Base-by-base conservation (phyloP, 208 protist species). In the Leptomonas pyrrhocoris region DNA sequence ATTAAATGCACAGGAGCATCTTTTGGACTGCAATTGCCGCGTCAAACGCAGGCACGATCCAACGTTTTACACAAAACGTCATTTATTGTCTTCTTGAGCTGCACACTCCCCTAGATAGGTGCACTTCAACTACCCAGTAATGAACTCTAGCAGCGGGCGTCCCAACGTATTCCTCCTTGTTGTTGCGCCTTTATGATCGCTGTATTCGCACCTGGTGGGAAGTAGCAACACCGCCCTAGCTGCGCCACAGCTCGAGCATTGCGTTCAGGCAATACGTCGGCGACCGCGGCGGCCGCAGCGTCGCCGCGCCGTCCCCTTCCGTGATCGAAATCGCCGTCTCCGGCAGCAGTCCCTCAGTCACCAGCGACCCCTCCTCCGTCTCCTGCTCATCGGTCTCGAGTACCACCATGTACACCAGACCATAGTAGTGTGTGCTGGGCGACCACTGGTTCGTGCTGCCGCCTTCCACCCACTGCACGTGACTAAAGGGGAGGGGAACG, bases 351-450 rank as follows among this genome's bases (percentile, higher is more conserved):
- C 63, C 62, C 34, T 74, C 61, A 30, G 70, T 66, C 34, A 36
- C 19, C 23, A 73, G 53, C 16, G 38, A 54, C 13, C 38, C 48
- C n/a, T 70, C 60, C 6, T 65, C 62, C 13, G 38, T 56, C 27
- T 62, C 58, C 48, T 25, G 61, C 40, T 61, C 63, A 12, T 72
- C 70, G 21, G 65, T 75, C 42, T 89, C 72, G 27, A 83, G 40
- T 31, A 92, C 86, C 11, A 84, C 86, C 48, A 77, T 77, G 65
- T 89, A 83, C 38, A 90, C 65, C 16, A 96, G 63, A 15, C 86
- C 91, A 60, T 93, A 96, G 74, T 94, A 93, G 46, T 57, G 59
- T 56, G 81, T 71, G 31, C 73, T 59, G 21, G 68, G 51, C 48
- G 62, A 79, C 86, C 91, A 96, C 6, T 76, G 83, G 42, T 96